Conservation (phyloP, 129 eudicot species). For the sunflower (Helianthus annuus) region DNA sequence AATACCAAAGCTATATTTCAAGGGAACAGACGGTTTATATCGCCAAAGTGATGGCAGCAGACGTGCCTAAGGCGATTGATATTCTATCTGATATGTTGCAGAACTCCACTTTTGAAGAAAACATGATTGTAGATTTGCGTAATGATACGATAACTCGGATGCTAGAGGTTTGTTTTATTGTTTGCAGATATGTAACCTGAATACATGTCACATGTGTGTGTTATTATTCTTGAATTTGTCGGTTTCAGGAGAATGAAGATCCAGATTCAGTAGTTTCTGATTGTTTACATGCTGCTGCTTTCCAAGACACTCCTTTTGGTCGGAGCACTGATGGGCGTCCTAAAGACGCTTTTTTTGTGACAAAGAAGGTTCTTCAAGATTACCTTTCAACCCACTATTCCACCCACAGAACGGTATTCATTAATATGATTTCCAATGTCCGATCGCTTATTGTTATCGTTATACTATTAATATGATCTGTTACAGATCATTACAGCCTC, state of each 20-base stretch:
- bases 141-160: slow-evolving; percentile 70
- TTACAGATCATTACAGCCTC: slow-evolving; percentile 85
- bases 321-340: slow-evolving; percentile 91
- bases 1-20: slow-evolving; percentile 70
- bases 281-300: slow-evolving; percentile 91
- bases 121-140: slow-evolving; percentile 60
- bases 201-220: too few relatives aligned
- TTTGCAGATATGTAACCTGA: too few relatives aligned
- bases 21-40: slow-evolving; percentile 74
- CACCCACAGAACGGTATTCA: slow-evolving; percentile 84
- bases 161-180: slow-evolving; percentile 59
- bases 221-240: neutral
- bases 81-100: slow-evolving; percentile 84
- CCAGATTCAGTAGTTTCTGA: slow-evolving; percentile 78
- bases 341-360: slow-evolving; percentile 60
- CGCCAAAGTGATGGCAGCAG: slow-evolving; percentile 63
- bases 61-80: slow-evolving; percentile 67
- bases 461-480: neutral
- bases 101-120: slow-evolving; percentile 71
- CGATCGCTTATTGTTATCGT: neutral
- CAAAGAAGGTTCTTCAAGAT: slow-evolving; percentile 59
- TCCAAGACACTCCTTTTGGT: slow-evolving; percentile 86
- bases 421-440: neutral
- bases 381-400: slow-evolving; percentile 88
- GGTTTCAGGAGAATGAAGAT: slow-evolving; percentile 61